phyloP scores from a whole-genome alignment of 352 stramenopile genomes.

The Globisporangium solare region DNA sequence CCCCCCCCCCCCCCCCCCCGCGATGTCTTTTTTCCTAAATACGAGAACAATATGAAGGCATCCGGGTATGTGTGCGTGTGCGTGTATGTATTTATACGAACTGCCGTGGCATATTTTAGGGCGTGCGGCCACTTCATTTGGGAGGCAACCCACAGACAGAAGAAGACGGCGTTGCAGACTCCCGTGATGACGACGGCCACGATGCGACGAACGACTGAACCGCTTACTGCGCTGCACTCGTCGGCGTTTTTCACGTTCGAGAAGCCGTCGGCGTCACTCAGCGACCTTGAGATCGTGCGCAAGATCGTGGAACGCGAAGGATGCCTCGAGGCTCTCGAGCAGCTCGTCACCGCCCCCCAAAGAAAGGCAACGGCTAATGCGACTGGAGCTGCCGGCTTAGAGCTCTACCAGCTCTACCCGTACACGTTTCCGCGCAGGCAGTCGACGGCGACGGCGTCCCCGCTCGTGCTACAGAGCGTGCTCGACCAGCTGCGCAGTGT shows the following conservation, averaged over 20 bases:
- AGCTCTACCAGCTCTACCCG: slow-evolving; percentile 17
- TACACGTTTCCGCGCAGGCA: slow-evolving; percentile 15
- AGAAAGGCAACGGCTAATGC: neutral
- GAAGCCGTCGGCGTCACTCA: slow-evolving; percentile 30
- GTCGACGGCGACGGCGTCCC: slow-evolving; percentile 25
- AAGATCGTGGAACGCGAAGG: slow-evolving; percentile 81
- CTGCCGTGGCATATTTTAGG: too few relatives aligned
- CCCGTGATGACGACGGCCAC: slow-evolving; percentile 9
- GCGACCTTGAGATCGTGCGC: slow-evolving; percentile 61
- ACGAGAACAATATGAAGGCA: too few relatives aligned
- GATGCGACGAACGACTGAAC: neutral
- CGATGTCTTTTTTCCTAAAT: neutral
- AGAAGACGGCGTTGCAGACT: neutral
- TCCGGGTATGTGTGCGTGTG: too few relatives aligned
- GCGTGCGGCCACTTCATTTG: too few relatives aligned
- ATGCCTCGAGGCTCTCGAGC: slow-evolving; percentile 67
- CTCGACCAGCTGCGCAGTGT: slow-evolving; percentile 58
- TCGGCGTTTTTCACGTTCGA: slow-evolving; percentile 30
- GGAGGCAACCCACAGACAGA: neutral
- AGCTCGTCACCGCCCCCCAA: slow-evolving; percentile 28
- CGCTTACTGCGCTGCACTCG: neutral
- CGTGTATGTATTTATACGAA: too few relatives aligned
- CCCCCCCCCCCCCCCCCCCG: too few relatives aligned
- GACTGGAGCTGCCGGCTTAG: neutral
- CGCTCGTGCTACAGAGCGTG: slow-evolving; percentile 59